Evolutionary conservation across 2,329 filamentous ascomycete species (phyloP).

Genomic region (Fusarium sp.): DNA sequence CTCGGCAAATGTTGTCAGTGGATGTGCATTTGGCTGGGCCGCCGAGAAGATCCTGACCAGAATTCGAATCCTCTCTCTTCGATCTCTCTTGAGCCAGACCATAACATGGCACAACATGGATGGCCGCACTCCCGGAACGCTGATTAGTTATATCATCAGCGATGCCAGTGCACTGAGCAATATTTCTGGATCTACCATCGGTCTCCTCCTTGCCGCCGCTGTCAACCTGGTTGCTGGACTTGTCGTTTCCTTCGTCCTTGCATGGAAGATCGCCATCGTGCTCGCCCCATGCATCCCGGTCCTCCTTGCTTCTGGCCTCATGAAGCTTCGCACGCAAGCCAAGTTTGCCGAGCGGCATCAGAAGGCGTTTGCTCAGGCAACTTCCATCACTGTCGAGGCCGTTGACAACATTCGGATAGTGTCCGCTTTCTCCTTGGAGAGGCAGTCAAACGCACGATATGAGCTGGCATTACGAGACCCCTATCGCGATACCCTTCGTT

Average conservation of each 20-base stretch:
- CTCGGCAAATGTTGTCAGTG: slow-evolving; percentile 66
- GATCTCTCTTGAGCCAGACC: slow-evolving; percentile 72
- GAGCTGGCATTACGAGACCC: neutral
- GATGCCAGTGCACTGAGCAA: slow-evolving; percentile 71
- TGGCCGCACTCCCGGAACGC: slow-evolving; percentile 60
- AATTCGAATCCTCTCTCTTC: slow-evolving; percentile 58
- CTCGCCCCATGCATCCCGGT: slow-evolving; percentile 73
- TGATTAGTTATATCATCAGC: slow-evolving; percentile 75
- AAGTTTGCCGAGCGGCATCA: slow-evolving; percentile 69
- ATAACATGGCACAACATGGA: slow-evolving; percentile 76
- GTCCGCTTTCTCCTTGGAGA: slow-evolving; percentile 42
- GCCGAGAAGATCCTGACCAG: slow-evolving; percentile 68
- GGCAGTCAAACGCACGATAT: neutral
- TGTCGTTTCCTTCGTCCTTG: slow-evolving; percentile 68
- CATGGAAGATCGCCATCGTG: slow-evolving; percentile 74
- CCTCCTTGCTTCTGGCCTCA: slow-evolving; percentile 73
- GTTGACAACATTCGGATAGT: slow-evolving; percentile 40
- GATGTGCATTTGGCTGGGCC: slow-evolving; percentile 51
- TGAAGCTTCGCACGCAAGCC: slow-evolving; percentile 72
- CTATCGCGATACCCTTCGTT: slow-evolving; percentile 53
- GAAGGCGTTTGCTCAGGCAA: slow-evolving; percentile 70
- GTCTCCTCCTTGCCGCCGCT: slow-evolving; percentile 72
- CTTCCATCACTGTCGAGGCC: slow-evolving; percentile 73
- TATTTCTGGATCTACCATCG: slow-evolving; percentile 76
- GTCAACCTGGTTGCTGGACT: slow-evolving; percentile 64